phyloP scores from a whole-genome alignment of 2,329 filamentous ascomycete species.

The Botryotinia narcissicola region DNA sequence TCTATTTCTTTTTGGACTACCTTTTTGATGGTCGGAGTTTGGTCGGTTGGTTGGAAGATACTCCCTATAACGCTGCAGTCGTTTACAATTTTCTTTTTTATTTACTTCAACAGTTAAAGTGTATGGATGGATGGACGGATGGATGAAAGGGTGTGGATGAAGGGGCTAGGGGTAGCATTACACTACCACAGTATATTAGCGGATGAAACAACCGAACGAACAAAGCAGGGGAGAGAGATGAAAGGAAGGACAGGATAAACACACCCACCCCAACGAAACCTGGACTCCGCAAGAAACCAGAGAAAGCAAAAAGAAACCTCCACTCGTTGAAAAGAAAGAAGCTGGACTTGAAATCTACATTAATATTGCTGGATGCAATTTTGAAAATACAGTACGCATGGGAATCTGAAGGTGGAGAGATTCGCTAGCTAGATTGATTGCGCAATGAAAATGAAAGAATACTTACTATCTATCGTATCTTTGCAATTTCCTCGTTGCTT shows the following conservation, averaged over 20 bases:
- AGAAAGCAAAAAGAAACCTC: neutral
- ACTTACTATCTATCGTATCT: neutral
- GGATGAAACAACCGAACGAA: neutral
- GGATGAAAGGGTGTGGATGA: neutral
- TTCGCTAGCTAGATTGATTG: neutral
- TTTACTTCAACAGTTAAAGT: neutral
- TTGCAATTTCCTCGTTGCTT: neutral
- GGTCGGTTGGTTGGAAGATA: neutral
- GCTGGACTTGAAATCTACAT: neutral
- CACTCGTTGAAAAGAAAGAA: neutral
- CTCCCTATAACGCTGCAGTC: neutral
- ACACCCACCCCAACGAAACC: neutral
- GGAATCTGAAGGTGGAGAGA: neutral
- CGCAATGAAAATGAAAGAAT: neutral
- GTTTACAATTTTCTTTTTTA: neutral
- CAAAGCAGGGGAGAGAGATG: neutral
- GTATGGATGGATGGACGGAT: neutral
- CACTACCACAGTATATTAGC: neutral
- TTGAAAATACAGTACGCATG: neutral
- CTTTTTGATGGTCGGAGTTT: neutral
- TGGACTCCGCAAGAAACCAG: neutral
- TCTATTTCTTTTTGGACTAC: neutral
- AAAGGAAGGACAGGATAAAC: neutral
- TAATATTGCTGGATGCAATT: neutral
- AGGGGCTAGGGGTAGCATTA: neutral